Percentiles rank a stretch among this genome's conserved stretches.
Evolutionary conservation across 2,329 filamentous ascomycete species (phyloP).

Genomic region (Coniochaeta sp.): DNA sequence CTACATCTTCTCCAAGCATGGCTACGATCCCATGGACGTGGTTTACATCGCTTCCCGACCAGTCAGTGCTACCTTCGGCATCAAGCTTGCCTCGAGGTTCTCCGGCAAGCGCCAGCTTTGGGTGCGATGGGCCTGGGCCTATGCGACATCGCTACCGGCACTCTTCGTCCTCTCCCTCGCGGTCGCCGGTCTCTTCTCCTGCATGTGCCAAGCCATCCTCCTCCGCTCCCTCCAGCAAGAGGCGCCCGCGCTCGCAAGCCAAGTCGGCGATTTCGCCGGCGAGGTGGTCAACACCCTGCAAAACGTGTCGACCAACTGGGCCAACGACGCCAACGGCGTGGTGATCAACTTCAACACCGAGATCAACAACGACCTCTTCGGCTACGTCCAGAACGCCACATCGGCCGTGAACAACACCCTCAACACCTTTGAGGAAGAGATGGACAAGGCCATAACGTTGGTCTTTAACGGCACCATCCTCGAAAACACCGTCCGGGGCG

Average conservation of each 20-base stretch:
- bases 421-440: constrained; percentile 71
- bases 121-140: constrained; percentile 76
- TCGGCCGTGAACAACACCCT: constrained; percentile 77
- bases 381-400: constrained; percentile 81
- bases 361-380: constrained; percentile 78
- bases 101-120: constrained; percentile 61
- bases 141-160: constrained; percentile 76
- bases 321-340: constrained; percentile 64
- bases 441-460: constrained; percentile 62
- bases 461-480: constrained; percentile 81
- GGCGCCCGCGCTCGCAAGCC: constrained; percentile 63
- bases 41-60: constrained; percentile 83
- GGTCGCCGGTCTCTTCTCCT: constrained; percentile 73
- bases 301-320: constrained; percentile 69
- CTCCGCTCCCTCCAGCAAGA: constrained; percentile 65
- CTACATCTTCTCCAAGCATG: constrained; percentile 54
- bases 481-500: constrained; percentile 66
- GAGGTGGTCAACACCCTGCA: constrained; percentile 67
- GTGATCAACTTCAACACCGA: constrained; percentile 47
- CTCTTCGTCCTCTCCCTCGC: constrained; percentile 82
- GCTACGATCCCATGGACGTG: constrained; percentile 76
- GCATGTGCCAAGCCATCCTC: constrained; percentile 75
- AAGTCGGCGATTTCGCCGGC: constrained; percentile 74
- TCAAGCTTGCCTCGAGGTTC: constrained; percentile 61
- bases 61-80: constrained; percentile 62